These are phyloP conservation scores for Populus deltoides DNA, from an alignment of 345 rosid genomes.

Conservation along the genomic window DNA sequence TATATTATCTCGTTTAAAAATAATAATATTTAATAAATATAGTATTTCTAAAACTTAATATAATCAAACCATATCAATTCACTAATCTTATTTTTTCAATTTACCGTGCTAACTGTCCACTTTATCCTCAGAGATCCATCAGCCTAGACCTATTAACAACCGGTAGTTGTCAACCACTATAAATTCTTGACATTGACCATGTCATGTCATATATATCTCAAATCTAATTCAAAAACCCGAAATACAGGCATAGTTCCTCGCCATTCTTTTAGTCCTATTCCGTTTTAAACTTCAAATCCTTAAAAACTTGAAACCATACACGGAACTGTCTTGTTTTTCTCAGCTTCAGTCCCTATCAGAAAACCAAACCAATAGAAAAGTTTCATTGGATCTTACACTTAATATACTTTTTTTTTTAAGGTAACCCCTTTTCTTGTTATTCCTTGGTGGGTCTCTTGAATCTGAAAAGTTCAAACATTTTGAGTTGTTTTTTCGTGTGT, in stretches of 20 bases:
- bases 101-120: too few species aligned
- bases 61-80: too few species aligned
- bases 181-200: too few species aligned
- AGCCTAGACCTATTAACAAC: not conserved
- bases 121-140: too few species aligned
- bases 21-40: too few species aligned
- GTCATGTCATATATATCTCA: not conserved
- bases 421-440: not conserved
- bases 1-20: too few species aligned
- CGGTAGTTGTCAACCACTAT: too few species aligned
- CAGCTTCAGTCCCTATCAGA: not conserved
- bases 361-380: too few species aligned
- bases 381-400: conserved; percentile 4
- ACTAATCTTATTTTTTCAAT: too few species aligned
- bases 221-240: not conserved
- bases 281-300: not conserved
- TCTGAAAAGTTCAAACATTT: too few species aligned
- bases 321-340: not conserved
- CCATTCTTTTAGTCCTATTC: conserved; percentile 6
- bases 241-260: conserved; percentile 7
- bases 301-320: not conserved
- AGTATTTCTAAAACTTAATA: too few species aligned
- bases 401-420: not conserved
- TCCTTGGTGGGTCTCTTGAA: not conserved
- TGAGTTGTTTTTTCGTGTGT: not conserved